These are phyloP conservation scores for Pinus tabuliformis DNA, from an alignment of 75 land plant species.

Conservation along the genomic window DNA sequence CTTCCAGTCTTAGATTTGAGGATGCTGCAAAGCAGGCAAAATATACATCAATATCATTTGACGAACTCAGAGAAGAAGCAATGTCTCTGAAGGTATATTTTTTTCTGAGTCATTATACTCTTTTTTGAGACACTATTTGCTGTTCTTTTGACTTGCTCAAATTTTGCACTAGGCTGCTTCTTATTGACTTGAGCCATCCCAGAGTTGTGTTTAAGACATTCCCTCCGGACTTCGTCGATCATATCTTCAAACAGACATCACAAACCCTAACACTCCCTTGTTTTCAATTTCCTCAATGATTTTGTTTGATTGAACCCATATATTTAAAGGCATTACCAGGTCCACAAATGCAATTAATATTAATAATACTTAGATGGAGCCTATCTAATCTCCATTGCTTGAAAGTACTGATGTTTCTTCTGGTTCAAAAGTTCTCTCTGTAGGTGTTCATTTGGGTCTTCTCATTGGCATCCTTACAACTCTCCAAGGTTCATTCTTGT, in stretches of 20 bases:
- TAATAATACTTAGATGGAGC: no score
- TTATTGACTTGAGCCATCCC: neutral
- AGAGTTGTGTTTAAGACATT: neutral
- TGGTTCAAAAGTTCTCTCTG: no score
- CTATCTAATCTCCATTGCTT: no score
- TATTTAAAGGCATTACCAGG: neutral
- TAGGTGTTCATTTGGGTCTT: no score
- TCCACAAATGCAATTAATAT: neutral
- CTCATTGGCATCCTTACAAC: no score
- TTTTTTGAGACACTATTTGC: neutral
- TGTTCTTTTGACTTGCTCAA: neutral
- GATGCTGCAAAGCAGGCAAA: constrained; percentile 71
- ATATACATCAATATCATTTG: constrained; percentile 66
- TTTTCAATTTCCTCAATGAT: no score
- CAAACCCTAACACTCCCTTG: neutral
- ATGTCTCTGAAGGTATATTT: constrained; percentile 53
- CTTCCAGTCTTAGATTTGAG: constrained; percentile 68
- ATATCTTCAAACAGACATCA: neutral
- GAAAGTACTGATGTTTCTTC: no score
- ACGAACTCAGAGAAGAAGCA: constrained; percentile 55
- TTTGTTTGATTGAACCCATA: neutral
- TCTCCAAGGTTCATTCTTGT: no score
- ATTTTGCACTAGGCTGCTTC: neutral
- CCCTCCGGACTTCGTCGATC: neutral
- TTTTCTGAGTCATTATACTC: neutral